Conservation (phyloP, 2,329 filamentous ascomycete species). For the Decorospora gaudefroyi region DNA sequence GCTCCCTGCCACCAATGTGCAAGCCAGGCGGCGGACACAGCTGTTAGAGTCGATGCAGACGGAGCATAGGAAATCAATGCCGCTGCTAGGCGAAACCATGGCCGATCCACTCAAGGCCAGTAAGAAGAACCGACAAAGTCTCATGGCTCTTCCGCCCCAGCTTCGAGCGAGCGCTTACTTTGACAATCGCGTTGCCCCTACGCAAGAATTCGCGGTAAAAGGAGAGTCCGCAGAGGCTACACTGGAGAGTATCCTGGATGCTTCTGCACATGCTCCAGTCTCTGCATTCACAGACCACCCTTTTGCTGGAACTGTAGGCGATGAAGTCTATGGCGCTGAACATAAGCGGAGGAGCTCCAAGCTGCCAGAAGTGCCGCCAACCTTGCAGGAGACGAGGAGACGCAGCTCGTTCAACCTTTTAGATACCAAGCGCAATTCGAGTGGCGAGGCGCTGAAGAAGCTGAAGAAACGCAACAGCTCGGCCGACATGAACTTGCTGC, state of each 20-base stretch:
- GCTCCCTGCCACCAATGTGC: conserved; percentile 64
- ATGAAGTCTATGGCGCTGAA: conserved; percentile 70
- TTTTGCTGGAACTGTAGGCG: conserved; percentile 74
- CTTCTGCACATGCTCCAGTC: conserved; percentile 84
- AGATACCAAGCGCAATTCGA: conserved; percentile 46
- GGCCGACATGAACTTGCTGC: conserved; percentile 43
- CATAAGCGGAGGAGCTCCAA: conserved; percentile 50
- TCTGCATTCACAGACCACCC: conserved; percentile 90
- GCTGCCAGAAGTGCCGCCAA: conserved; percentile 29
- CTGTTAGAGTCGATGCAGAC: conserved; percentile 67
- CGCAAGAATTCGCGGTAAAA: conserved; percentile 61
- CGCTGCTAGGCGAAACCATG: conserved; percentile 12
- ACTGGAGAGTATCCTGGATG: conserved; percentile 88
- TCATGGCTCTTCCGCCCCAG: conserved; percentile 73
- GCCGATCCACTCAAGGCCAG: conserved; percentile 17
- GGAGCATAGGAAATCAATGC: conserved; percentile 58
- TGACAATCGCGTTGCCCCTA: conserved; percentile 62
- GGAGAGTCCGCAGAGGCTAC: conserved; percentile 86
- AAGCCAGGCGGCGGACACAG: conserved; percentile 74
- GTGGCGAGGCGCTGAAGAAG: conserved; percentile 46
- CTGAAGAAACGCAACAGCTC: conserved; percentile 50
- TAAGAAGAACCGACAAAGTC: conserved; percentile 46
- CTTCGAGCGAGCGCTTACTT: conserved; percentile 92
- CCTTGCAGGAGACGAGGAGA: conserved; percentile 39
- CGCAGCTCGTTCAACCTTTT: conserved; percentile 47